A percentile compares a stretch with the other conserved stretches of the same genome.
Conservation (phyloP, 352 stramenopile genomes). For the Aphanomyces cochlioides region DNA sequence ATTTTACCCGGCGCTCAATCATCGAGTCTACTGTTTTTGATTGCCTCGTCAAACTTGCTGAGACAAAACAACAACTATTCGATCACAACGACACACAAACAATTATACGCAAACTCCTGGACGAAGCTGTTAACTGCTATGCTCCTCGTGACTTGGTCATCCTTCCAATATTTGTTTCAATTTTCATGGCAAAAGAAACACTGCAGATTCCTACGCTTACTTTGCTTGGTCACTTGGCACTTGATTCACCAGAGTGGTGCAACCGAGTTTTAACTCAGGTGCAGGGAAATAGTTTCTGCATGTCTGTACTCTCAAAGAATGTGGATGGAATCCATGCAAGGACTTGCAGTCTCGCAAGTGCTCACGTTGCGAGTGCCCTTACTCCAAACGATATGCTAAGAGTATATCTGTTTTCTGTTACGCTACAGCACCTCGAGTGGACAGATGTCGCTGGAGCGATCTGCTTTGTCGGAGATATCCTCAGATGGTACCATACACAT, state of each 20-base stretch:
- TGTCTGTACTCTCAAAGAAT: not conserved
- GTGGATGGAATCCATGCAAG: constrained; percentile 13
- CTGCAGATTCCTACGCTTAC: not conserved
- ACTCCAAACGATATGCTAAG: constrained; percentile 16
- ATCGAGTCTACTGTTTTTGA: not conserved
- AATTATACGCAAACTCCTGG: constrained; percentile 8
- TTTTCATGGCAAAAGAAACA: not conserved
- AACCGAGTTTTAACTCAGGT: not conserved
- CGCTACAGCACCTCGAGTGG: not conserved
- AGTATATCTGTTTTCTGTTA: constrained; percentile 21
- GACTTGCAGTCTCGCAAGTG: constrained; percentile 11
- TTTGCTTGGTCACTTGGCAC: constrained; percentile 7
- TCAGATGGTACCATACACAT: constrained; percentile 7
- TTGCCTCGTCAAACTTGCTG: not conserved
- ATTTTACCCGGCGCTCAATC: not conserved
- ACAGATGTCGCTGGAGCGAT: not conserved
- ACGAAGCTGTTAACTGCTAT: constrained; percentile 7
- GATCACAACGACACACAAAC: not conserved
- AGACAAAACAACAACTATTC: not conserved
- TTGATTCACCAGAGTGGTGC: not conserved
- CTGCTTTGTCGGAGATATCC: constrained; percentile 20
- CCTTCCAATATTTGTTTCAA: not conserved
- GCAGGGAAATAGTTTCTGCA: not conserved
- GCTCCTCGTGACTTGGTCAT: not conserved
- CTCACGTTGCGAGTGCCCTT: not conserved